These are phyloP conservation scores for Mycena rebaudengoi DNA, from an alignment of 768 basidiomycete genomes.

Conservation along the genomic window DNA sequence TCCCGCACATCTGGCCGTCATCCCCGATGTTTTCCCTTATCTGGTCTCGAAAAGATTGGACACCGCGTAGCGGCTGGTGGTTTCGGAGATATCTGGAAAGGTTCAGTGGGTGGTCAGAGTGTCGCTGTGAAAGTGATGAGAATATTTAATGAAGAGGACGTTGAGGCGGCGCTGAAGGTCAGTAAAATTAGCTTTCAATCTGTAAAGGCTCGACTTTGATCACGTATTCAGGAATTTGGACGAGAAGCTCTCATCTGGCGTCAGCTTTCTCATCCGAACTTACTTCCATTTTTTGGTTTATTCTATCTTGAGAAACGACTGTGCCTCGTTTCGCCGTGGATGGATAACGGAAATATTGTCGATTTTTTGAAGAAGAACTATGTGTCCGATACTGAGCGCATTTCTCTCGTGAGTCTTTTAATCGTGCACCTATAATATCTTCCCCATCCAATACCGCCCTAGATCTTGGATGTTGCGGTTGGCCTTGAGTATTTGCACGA, in stretches of 20 bases:
- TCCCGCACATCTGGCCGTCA: neutral
- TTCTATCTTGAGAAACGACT: slow-evolving; percentile 16
- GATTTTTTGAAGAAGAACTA: slow-evolving; percentile 18
- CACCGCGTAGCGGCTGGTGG: neutral
- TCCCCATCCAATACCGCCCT: neutral
- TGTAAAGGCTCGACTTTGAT: neutral
- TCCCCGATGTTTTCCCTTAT: neutral
- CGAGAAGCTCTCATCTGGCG: slow-evolving; percentile 30
- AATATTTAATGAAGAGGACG: neutral
- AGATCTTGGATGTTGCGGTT: slow-evolving; percentile 21
- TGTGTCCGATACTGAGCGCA: neutral
- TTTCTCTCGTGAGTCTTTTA: slow-evolving; percentile 16
- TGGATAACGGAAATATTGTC: slow-evolving; percentile 35
- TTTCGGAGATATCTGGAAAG: neutral
- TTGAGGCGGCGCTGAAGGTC: neutral
- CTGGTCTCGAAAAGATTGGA: neutral
- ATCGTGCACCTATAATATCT: neutral
- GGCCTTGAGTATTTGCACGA: slow-evolving; percentile 28
- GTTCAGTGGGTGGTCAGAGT: neutral
- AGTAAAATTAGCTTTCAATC: neutral
- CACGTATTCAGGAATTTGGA: slow-evolving; percentile 7
- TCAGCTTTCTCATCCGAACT: slow-evolving; percentile 27
- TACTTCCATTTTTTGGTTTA: slow-evolving; percentile 30
- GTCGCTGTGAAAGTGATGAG: slow-evolving; percentile 3
- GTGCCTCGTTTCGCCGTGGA: slow-evolving; percentile 37